phyloP scores from a whole-genome alignment of 2,329 filamentous ascomycete genomes.

The Dactylellina leptospora region DNA sequence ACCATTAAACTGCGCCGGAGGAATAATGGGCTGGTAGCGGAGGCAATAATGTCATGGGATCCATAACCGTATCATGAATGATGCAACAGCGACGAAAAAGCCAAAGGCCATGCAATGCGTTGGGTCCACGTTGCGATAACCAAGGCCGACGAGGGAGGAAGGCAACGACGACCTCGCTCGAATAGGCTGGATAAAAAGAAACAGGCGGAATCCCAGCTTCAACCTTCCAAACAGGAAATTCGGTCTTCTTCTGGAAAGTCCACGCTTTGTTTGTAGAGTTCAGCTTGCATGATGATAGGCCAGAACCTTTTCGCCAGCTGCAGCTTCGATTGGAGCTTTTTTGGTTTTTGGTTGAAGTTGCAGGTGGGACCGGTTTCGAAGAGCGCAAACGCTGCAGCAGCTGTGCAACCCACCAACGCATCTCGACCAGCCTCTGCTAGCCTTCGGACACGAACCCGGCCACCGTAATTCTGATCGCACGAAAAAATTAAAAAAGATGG shows the following conservation, averaged over 20 bases:
- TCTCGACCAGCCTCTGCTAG: background rate
- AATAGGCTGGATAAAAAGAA: conserved; percentile 37
- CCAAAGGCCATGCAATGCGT: background rate
- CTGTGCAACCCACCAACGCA: conserved; percentile 1
- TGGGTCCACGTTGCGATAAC: conserved; percentile 26
- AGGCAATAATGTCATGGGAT: conserved; percentile 31
- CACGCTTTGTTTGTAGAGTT: conserved; percentile 31
- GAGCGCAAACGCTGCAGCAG: conserved; percentile 1
- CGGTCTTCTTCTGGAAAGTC: conserved; percentile 43
- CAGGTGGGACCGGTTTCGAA: background rate
- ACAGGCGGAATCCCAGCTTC: conserved; percentile 15
- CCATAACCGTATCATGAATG: conserved; percentile 7
- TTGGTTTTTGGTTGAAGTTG: no score
- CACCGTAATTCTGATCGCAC: conserved; percentile 23
- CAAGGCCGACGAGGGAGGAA: background rate
- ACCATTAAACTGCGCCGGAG: background rate
- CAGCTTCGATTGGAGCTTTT: background rate
- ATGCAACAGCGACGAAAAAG: background rate
- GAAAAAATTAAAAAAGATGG: conserved; percentile 48
- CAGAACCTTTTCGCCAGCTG: background rate
- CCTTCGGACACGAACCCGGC: background rate
- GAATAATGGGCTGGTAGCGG: no score
- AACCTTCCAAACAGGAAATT: conserved; percentile 51
- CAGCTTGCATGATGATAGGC: background rate
- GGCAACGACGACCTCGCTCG: conserved; percentile 9